phyloP scores from a whole-genome alignment of 768 basidiomycete species.

The Chalciporus pseudorubinellus region DNA sequence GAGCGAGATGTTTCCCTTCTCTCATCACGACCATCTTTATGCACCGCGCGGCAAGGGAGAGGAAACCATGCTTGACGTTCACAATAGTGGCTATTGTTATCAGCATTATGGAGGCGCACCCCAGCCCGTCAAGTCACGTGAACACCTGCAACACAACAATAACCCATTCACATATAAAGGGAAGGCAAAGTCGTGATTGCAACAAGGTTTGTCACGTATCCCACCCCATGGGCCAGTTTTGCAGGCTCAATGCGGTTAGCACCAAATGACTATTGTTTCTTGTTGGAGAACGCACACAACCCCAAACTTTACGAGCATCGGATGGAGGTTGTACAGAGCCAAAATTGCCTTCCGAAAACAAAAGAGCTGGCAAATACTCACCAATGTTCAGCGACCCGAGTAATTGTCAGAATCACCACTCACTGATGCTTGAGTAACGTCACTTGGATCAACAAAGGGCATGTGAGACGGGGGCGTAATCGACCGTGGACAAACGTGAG shows the following conservation, averaged over 20 bases:
- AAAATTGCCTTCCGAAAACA: too few species aligned
- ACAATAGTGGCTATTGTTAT: constrained; percentile 32
- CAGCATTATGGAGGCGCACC: background rate
- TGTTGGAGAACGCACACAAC: background rate
- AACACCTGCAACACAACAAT: constrained; percentile 22
- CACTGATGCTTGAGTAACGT: background rate
- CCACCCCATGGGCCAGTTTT: background rate
- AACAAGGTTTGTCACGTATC: constrained; percentile 11
- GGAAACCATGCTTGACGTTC: constrained; percentile 10
- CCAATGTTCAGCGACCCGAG: background rate
- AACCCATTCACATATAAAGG: constrained; percentile 9
- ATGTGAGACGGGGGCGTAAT: background rate
- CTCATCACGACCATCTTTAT: constrained; percentile 20
- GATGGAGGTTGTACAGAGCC: background rate
- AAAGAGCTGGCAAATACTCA: background rate
- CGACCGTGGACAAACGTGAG: background rate
- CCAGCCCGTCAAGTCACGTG: constrained; percentile 22
- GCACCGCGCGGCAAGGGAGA: constrained; percentile 1
- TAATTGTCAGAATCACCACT: constrained; percentile 3
- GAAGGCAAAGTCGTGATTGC: constrained; percentile 6
- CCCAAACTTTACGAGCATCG: background rate
- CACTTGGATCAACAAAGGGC: background rate
- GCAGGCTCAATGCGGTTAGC: constrained; percentile 8
- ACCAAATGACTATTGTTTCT: constrained; percentile 12
- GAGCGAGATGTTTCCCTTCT: background rate